Percentiles rank a stretch among this genome's conserved stretches.
phyloP scores from a whole-genome alignment of 768 basidiomycete genomes.

The Mycena capillaripes region DNA sequence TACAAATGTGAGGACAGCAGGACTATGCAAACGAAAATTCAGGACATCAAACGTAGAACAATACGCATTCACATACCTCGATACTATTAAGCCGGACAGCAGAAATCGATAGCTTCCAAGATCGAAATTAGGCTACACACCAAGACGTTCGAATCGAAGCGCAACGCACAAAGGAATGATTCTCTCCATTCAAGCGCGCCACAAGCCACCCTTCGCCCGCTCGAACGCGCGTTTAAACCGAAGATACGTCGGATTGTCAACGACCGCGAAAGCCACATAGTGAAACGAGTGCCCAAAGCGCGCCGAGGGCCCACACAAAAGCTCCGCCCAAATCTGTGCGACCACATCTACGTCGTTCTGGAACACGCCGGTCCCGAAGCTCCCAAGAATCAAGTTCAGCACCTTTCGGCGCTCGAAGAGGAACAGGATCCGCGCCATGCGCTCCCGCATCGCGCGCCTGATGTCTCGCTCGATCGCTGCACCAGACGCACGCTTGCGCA shows the following conservation, averaged over 20 bases:
- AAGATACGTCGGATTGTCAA: conserved; percentile 59
- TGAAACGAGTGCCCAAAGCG: conserved; percentile 62
- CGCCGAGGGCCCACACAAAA: conserved; percentile 54
- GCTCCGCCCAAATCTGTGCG: conserved; percentile 65
- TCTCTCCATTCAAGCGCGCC: too few species aligned
- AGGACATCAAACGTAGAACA: too few species aligned
- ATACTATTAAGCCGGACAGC: too few species aligned
- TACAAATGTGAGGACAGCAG: too few species aligned
- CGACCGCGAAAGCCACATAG: conserved; percentile 64
- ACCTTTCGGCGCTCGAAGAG: conserved; percentile 64
- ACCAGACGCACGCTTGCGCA: conserved; percentile 41
- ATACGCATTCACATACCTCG: too few species aligned
- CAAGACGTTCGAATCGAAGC: too few species aligned
- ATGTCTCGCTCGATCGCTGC: conserved; percentile 8
- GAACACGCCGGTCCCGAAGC: conserved; percentile 72
- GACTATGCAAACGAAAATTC: too few species aligned
- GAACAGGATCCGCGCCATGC: conserved; percentile 67
- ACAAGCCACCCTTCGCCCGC: neutral
- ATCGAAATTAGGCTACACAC: too few species aligned
- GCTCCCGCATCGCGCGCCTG: conserved; percentile 59
- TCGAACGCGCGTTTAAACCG: conserved; percentile 29
- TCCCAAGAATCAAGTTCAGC: conserved; percentile 63
- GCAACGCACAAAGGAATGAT: too few species aligned
- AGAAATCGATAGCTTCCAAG: too few species aligned
- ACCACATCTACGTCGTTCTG: conserved; percentile 59